Conservation (phyloP, 2,329 filamentous ascomycete genomes). For the Calonectria hongkongensis region DNA sequence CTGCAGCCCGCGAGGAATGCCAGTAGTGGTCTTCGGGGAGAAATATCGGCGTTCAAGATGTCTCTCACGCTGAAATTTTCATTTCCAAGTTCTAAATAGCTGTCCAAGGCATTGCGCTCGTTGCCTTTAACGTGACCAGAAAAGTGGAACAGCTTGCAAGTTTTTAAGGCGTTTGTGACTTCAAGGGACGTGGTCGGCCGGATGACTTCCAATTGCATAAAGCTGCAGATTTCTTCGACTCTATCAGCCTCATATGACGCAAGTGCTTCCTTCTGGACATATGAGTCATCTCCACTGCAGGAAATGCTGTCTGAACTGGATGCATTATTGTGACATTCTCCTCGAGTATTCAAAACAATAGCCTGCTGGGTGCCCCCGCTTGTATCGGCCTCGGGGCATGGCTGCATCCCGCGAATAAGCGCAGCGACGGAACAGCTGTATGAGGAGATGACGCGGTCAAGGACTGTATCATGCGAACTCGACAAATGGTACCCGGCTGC, state of each 20-base stretch:
- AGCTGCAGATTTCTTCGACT: not conserved
- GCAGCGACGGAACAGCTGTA: not conserved
- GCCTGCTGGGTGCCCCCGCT: not conserved
- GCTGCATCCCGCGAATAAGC: not conserved
- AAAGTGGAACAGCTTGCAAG: not conserved
- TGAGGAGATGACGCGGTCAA: not conserved
- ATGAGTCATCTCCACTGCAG: too few relatives aligned
- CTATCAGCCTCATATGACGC: not conserved
- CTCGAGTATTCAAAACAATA: too few relatives aligned
- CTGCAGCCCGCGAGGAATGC: too few relatives aligned
- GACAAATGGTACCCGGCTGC: not conserved
- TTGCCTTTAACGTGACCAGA: not conserved
- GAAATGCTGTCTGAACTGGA: too few relatives aligned
- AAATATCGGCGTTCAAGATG: too few relatives aligned
- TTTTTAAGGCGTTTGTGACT: not conserved
- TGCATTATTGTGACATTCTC: too few relatives aligned
- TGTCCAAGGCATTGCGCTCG: not conserved
- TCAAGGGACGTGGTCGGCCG: not conserved
- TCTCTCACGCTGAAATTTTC: not conserved
- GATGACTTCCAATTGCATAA: not conserved
- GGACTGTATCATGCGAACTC: not conserved
- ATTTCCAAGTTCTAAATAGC: not conserved
- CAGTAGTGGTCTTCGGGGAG: too few relatives aligned
- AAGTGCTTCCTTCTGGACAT: too few relatives aligned
- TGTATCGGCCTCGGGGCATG: not conserved